Base-by-base conservation (phyloP, 257 asterid species). In the Solanum virginianum region DNA sequence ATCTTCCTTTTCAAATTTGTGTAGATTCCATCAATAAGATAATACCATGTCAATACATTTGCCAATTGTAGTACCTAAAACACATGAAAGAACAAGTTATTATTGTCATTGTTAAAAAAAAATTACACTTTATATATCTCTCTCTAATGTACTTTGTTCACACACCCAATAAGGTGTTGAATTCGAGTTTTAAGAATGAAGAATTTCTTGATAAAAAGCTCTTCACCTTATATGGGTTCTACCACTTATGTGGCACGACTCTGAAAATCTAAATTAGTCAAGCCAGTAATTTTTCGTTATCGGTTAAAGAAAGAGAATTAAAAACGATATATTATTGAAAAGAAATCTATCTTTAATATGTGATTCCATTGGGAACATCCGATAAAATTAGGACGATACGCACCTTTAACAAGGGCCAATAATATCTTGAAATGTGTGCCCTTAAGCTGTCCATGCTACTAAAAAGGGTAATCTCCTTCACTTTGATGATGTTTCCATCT, bases 381-480 rank as follows among this genome's bases (percentile, higher is more conserved):
- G 65, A 59, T 59, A 59, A 59, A 59, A 59, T 56, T 59, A 59
- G 29, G 20, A 59, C 1, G 29, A 0, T 59, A 8, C 14, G 7
- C 1, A 85, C 97, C 91, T 80, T 86, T 85, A 91, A 75, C 13
- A 88, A 85, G 10, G 95, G 90, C 87, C 85, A n/a, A 84, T 90
- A 87, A 18, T 65, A 93, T 47, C 69, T 81, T 26, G 91, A 83
- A 47, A 85, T 70, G 91, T 89, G 29, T 90, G 89, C 14, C 74
- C 89, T 80, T 84, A 93, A 91, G 90, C 92, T 87, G 29, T 82
- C 82, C 93, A 91, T 89, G 54, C 89, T 89, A 5, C 84, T 82
- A 20, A 92, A 59, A n/a, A 74, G 83, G n/a, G 22, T 85, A 29
- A 85, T 80, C 8, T 55, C 15, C 0, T 80, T 80, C 43, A 88